These are phyloP conservation scores for Alnus rubra DNA, from an alignment of 306 rosid species.

Conservation along the genomic window DNA sequence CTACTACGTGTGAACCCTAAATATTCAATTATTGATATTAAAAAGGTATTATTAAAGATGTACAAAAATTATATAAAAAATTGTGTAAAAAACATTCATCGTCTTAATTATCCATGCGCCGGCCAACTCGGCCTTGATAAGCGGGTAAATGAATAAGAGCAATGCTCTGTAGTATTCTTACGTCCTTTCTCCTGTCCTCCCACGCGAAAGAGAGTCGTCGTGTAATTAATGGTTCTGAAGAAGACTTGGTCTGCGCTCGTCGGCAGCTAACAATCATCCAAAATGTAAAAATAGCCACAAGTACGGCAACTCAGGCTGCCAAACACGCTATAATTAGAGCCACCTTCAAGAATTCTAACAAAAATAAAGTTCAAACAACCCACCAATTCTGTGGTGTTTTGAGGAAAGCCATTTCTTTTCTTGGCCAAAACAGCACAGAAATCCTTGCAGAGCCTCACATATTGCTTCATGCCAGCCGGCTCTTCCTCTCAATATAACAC, in stretches of 20 bases:
- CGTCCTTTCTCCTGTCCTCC: too few relatives aligned
- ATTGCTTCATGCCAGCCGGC: constrained; percentile 6
- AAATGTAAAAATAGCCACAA: constrained; percentile 25
- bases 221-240: neutral
- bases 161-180: too few relatives aligned
- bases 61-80: too few relatives aligned
- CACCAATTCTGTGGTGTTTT: constrained; percentile 27
- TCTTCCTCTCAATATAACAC: constrained; percentile 28
- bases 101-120: too few relatives aligned
- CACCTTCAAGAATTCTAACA: neutral
- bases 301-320: constrained; percentile 11
- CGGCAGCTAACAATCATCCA: neutral
- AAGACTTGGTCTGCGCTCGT: neutral
- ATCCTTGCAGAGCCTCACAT: constrained; percentile 32
- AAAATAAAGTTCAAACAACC: neutral
- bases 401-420: neutral
- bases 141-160: too few relatives aligned
- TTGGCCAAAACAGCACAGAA: constrained; percentile 23
- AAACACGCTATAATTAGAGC: constrained; percentile 24
- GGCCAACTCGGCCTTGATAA: too few relatives aligned
- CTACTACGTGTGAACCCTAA: too few relatives aligned
- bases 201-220: too few relatives aligned
- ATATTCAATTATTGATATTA: too few relatives aligned
- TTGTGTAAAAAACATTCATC: too few relatives aligned
- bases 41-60: too few relatives aligned